Conservation (phyloP, 176 grass and related monocot genomes). For the Olyra latifolia region DNA sequence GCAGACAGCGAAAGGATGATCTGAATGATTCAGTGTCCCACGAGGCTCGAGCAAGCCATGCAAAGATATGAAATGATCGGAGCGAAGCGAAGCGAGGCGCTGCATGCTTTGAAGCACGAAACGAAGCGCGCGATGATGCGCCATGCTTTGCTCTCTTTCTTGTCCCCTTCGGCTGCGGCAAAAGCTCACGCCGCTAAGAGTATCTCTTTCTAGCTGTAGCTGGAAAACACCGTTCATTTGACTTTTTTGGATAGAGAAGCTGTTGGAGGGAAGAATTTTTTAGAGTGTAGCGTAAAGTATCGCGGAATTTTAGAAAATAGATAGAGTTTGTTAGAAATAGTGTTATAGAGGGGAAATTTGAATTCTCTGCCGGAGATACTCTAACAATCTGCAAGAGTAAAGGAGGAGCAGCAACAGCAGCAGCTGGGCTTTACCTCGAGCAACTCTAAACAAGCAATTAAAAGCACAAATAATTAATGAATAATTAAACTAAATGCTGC, state of each 20-base stretch:
- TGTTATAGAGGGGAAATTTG: no score
- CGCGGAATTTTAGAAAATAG: no score
- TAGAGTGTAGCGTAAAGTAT: no score
- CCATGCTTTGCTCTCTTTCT: constrained; percentile 27
- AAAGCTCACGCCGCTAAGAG: constrained; percentile 35
- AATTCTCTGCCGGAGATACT: no score
- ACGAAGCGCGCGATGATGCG: constrained; percentile 17
- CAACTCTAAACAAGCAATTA: constrained; percentile 17
- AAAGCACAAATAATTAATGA: neutral
- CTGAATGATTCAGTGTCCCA: constrained; percentile 45
- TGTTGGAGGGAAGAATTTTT: no score
- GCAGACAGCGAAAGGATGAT: constrained; percentile 28
- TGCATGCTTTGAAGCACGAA: neutral
- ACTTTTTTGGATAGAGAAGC: no score
- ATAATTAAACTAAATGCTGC: neutral
- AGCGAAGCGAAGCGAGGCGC: neutral
- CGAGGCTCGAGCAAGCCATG: constrained; percentile 38
- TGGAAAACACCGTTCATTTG: no score
- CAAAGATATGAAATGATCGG: constrained; percentile 34
- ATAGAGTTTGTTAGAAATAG: no score
- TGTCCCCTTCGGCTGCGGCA: constrained; percentile 38
- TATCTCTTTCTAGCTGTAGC: no score
- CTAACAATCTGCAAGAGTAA: constrained; percentile 35
- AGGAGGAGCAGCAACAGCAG: constrained; percentile 3
- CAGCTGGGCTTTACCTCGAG: constrained; percentile 28